These are phyloP conservation scores for Botryotinia calthae DNA, from an alignment of 2,329 filamentous ascomycete genomes.

Conservation along the genomic window DNA sequence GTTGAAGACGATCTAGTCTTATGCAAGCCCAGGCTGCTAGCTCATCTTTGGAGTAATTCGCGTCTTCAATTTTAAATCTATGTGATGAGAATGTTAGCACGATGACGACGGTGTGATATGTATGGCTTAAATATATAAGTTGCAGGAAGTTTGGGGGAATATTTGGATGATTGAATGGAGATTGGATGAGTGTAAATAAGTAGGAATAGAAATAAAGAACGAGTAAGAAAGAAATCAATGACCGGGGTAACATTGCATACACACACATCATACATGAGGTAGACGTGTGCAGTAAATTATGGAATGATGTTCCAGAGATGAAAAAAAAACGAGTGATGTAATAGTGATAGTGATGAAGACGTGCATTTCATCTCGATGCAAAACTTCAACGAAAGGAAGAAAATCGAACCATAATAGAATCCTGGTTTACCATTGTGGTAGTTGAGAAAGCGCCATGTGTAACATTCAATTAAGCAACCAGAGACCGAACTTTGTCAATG, in stretches of 20 bases:
- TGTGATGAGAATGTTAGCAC: neutral
- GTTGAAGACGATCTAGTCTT: slow-evolving; percentile 73
- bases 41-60: slow-evolving; percentile 75
- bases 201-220: neutral
- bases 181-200: neutral
- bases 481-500: slow-evolving; percentile 1
- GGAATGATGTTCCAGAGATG: neutral
- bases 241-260: neutral
- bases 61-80: slow-evolving; percentile 79
- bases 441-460: slow-evolving; percentile 2
- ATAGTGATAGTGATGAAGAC: neutral
- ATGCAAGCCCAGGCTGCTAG: slow-evolving; percentile 88
- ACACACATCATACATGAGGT: neutral
- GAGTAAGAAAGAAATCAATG: neutral
- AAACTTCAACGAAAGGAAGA: neutral
- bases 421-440: neutral
- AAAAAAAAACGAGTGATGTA: neutral
- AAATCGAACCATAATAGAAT: neutral
- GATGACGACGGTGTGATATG: neutral
- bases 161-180: neutral
- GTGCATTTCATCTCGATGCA: neutral
- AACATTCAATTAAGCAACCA: slow-evolving; percentile 1
- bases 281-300: neutral
- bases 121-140: neutral
- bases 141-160: neutral